Conservation (phyloP, 2,329 filamentous ascomycete species). For the Bimuria novae-zelandiae region DNA sequence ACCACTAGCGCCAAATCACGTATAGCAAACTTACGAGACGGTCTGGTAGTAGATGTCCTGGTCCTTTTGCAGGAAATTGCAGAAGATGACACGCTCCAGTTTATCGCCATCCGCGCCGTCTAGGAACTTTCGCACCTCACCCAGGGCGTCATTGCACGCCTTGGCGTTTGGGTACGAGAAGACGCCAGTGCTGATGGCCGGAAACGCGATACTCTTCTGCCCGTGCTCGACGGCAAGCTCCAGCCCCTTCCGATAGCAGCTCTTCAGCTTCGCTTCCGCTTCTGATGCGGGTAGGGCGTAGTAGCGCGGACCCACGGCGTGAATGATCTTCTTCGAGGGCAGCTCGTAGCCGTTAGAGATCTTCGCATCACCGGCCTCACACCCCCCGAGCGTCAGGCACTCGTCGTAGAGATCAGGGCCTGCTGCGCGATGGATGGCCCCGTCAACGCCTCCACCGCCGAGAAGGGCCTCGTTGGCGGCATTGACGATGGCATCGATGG, state of each 20-base stretch:
- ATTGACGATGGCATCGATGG: constrained; percentile 86
- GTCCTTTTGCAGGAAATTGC: constrained; percentile 81
- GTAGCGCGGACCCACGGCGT: constrained; percentile 80
- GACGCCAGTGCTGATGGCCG: constrained; percentile 82
- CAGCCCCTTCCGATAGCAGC: constrained; percentile 73
- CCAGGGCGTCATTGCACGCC: constrained; percentile 74
- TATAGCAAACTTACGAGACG: constrained; percentile 83
- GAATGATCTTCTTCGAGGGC: constrained; percentile 80
- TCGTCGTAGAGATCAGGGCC: constrained; percentile 70
- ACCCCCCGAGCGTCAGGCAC: constrained; percentile 73
- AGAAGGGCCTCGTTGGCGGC: constrained; percentile 80
- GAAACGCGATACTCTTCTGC: constrained; percentile 78
- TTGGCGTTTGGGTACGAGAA: constrained; percentile 81
- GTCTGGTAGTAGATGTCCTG: constrained; percentile 70
- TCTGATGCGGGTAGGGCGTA: constrained; percentile 59
- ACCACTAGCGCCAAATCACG: too few species aligned
- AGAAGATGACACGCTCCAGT: constrained; percentile 80
- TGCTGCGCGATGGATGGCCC: constrained; percentile 80
- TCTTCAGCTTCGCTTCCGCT: constrained; percentile 52
- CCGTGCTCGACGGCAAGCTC: constrained; percentile 70
- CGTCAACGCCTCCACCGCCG: constrained; percentile 83
- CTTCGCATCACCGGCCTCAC: constrained; percentile 77
- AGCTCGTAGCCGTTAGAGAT: constrained; percentile 79
- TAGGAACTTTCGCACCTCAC: constrained; percentile 62
- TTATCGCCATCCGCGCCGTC: constrained; percentile 52